These are phyloP conservation scores for Tulasnella calospora DNA, from an alignment of 768 basidiomycete genomes.

Conservation along the genomic window DNA sequence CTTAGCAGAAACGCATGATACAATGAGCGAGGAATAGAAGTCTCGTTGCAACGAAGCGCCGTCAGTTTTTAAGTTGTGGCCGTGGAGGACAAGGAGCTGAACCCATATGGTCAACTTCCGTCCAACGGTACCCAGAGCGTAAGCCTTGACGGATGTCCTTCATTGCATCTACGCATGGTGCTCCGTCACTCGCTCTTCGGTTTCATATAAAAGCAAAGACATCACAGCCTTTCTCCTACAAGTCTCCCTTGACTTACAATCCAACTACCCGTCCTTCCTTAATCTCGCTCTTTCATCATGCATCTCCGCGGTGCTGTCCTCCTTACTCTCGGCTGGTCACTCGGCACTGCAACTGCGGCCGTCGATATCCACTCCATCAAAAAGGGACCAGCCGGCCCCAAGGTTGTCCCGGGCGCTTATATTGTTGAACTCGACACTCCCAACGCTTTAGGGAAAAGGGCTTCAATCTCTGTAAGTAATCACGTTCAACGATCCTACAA, in stretches of 20 bases:
- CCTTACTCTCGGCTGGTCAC: background rate
- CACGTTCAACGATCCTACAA: background rate
- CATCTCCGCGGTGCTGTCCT: background rate
- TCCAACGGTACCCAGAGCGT: background rate
- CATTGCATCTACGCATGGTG: too few species aligned
- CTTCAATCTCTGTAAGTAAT: background rate
- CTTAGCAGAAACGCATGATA: background rate
- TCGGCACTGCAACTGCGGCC: slow-evolving; percentile 1
- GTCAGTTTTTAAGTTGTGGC: too few species aligned
- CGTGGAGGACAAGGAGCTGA: background rate
- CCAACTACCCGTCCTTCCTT: slow-evolving; percentile 8
- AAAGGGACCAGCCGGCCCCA: slow-evolving; percentile 16
- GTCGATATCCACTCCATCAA: slow-evolving; percentile 4
- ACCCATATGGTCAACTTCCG: background rate
- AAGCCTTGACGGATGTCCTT: background rate
- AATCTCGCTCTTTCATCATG: background rate
- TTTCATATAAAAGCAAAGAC: background rate
- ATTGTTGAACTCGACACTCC: slow-evolving; percentile 52
- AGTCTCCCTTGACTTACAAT: background rate
- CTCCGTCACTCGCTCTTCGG: background rate
- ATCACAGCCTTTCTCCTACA: background rate
- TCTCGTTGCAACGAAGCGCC: too few species aligned
- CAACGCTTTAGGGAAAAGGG: slow-evolving; percentile 30
- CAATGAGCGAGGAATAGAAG: background rate
- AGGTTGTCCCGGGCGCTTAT: slow-evolving; percentile 48